Conservation (phyloP, 495 filamentous ascomycete species). For the Chlorociboria aeruginascens region DNA sequence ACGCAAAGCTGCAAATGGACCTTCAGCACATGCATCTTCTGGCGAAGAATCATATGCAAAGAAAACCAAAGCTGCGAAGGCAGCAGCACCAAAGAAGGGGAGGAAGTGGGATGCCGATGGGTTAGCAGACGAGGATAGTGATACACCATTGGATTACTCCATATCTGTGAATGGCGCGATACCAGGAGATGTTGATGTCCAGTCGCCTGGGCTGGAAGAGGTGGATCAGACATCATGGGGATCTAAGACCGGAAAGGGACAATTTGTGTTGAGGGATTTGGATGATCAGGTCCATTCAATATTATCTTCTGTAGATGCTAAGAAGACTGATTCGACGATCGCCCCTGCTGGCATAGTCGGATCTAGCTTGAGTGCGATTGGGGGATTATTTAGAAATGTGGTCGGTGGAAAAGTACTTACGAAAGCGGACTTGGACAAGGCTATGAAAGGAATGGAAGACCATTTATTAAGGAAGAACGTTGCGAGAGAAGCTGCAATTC, state of each 20-base stretch:
- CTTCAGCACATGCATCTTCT: slow-evolving; percentile 61
- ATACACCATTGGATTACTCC: slow-evolving; percentile 78
- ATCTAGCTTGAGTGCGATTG: slow-evolving; percentile 65
- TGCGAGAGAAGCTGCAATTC: slow-evolving; percentile 82
- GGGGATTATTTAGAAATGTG: slow-evolving; percentile 83
- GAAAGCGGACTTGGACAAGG: slow-evolving; percentile 75
- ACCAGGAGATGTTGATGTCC: slow-evolving; percentile 33
- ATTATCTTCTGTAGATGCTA: slow-evolving; percentile 37
- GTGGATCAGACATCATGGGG: slow-evolving; percentile 75
- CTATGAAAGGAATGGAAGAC: slow-evolving; percentile 90
- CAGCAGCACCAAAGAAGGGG: slow-evolving; percentile 63
- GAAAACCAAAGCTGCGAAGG: slow-evolving; percentile 20
- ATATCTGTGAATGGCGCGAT: slow-evolving; percentile 40
- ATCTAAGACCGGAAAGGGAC: slow-evolving; percentile 68
- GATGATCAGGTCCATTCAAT: slow-evolving; percentile 91
- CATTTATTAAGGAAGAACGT: slow-evolving; percentile 95
- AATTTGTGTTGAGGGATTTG: slow-evolving; percentile 88
- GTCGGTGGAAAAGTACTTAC: slow-evolving; percentile 88
- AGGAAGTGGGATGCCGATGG: slow-evolving; percentile 89
- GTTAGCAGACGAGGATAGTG: slow-evolving; percentile 74
- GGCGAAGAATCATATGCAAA: slow-evolving; percentile 68
- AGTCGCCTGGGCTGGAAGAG: slow-evolving; percentile 45
- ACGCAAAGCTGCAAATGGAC: slow-evolving; percentile 55
- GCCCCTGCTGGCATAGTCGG: slow-evolving; percentile 53
- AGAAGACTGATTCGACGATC: slow-evolving; percentile 18